Evolutionary conservation across 345 rosid species (phyloP).

Genomic region (Barbarea vulgaris): DNA sequence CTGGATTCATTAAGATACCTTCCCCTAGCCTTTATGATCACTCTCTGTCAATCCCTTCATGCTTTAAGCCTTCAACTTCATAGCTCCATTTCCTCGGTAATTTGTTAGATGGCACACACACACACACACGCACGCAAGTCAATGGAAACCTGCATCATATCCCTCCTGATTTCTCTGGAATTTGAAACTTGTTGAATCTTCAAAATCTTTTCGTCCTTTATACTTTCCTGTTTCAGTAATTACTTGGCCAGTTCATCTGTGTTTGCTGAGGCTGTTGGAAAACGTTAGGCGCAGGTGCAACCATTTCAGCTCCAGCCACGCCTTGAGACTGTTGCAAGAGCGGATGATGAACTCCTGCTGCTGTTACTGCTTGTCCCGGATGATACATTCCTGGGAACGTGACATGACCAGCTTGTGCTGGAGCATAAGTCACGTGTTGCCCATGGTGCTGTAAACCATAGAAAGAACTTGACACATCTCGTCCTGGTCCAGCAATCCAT

Average conservation of each 20-base stretch:
- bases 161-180: slow-evolving; percentile 33
- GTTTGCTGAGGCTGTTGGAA: slow-evolving; percentile 95
- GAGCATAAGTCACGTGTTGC: slow-evolving; percentile 78
- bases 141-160: slow-evolving; percentile 17
- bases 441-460: slow-evolving; percentile 85
- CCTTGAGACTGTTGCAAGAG: slow-evolving; percentile 80
- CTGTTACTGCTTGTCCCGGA: slow-evolving; percentile 71
- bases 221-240: slow-evolving; percentile 59
- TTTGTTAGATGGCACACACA: slow-evolving; percentile 30
- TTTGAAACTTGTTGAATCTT: slow-evolving; percentile 30
- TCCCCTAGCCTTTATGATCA: slow-evolving; percentile 30
- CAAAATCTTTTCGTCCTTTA: slow-evolving; percentile 21
- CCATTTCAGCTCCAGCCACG: slow-evolving; percentile 75
- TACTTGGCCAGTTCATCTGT: slow-evolving; percentile 88
- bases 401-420: slow-evolving; percentile 73
- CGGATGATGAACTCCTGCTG: slow-evolving; percentile 65
- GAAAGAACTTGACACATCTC: slow-evolving; percentile 77
- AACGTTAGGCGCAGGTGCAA: slow-evolving; percentile 65
- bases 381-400: slow-evolving; percentile 69
- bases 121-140: slow-evolving; percentile 27
- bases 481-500: slow-evolving; percentile 82
- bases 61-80: slow-evolving; percentile 34
- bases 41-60: slow-evolving; percentile 20
- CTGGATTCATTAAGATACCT: slow-evolving; percentile 25
- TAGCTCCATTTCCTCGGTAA: slow-evolving; percentile 23